Evolutionary conservation across 805 yeast species (phyloP).

Genomic region (Blastobotrys americana): DNA sequence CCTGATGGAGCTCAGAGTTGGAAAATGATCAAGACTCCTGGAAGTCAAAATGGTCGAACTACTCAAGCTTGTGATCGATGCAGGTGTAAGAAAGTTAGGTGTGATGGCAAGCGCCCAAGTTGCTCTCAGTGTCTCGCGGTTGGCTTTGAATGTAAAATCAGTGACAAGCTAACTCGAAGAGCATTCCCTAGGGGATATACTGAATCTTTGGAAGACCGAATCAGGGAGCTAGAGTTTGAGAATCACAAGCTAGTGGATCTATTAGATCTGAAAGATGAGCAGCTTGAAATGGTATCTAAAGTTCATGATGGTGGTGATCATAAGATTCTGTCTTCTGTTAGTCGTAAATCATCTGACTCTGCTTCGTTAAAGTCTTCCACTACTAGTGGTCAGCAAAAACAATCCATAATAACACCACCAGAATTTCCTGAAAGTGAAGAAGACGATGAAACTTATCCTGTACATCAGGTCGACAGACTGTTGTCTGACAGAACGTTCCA

Average conservation of each 20-base stretch:
- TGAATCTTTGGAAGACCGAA: conserved; percentile 78
- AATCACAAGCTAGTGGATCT: conserved; percentile 61
- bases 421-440: conserved; percentile 13
- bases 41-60: conserved; percentile 57
- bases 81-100: conserved; percentile 58
- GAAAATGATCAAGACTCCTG: conserved; percentile 63
- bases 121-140: conserved; percentile 79
- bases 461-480: conserved; percentile 24
- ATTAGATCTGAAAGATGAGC: conserved; percentile 58
- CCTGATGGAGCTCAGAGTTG: conserved; percentile 36
- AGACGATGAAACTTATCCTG: conserved; percentile 22
- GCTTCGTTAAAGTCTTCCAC: not conserved
- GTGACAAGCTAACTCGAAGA: conserved; percentile 75
- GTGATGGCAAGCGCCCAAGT: conserved; percentile 62
- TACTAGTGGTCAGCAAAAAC: not conserved
- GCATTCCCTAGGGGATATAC: conserved; percentile 92
- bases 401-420: not conserved
- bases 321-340: conserved; percentile 6
- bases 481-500: conserved; percentile 27
- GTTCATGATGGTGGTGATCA: conserved; percentile 17
- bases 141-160: conserved; percentile 82
- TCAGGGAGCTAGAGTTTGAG: conserved; percentile 79
- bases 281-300: conserved; percentile 38
- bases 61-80: conserved; percentile 93
- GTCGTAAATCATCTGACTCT: not conserved